phyloP scores from a whole-genome alignment of 2,329 filamentous ascomycete species.

The Ophiostoma fasciatum region DNA sequence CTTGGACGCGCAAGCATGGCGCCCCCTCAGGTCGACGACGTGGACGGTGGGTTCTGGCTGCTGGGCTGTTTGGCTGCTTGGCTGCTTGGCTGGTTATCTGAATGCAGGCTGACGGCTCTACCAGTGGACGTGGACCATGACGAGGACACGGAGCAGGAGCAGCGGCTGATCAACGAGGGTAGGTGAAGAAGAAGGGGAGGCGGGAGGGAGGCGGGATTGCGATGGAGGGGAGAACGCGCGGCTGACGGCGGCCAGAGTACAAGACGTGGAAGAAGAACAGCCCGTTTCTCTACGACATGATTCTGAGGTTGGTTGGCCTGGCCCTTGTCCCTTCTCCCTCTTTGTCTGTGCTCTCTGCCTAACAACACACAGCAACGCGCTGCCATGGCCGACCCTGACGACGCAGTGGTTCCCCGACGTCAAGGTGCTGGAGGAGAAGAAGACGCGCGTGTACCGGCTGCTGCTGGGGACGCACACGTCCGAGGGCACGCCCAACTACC shows the following conservation, averaged over 20 bases:
- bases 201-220: too few relatives aligned
- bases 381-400: conserved; percentile 95
- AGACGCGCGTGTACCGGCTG: conserved; percentile 74
- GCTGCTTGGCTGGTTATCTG: too few relatives aligned
- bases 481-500: conserved; percentile 69
- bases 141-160: conserved; percentile 57
- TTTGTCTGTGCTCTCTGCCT: conserved; percentile 5
- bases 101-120: too few relatives aligned
- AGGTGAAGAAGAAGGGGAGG: conserved; percentile 10
- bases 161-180: conserved; percentile 92
- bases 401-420: conserved; percentile 97
- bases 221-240: neutral
- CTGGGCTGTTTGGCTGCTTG: neutral
- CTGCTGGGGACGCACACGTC: conserved; percentile 93
- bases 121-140: conserved; percentile 41
- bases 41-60: conserved; percentile 30
- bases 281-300: conserved; percentile 96
- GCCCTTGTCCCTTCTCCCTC: too few relatives aligned
- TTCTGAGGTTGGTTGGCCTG: conserved; percentile 58
- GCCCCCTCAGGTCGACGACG: conserved; percentile 32
- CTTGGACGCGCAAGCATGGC: conserved; percentile 28
- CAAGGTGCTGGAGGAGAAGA: conserved; percentile 74
- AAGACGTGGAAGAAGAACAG: conserved; percentile 99
- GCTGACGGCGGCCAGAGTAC: conserved; percentile 53
- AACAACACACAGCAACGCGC: conserved; percentile 50